Conservation (phyloP, 139 green algal species). For the Chlorella sp. region DNA sequence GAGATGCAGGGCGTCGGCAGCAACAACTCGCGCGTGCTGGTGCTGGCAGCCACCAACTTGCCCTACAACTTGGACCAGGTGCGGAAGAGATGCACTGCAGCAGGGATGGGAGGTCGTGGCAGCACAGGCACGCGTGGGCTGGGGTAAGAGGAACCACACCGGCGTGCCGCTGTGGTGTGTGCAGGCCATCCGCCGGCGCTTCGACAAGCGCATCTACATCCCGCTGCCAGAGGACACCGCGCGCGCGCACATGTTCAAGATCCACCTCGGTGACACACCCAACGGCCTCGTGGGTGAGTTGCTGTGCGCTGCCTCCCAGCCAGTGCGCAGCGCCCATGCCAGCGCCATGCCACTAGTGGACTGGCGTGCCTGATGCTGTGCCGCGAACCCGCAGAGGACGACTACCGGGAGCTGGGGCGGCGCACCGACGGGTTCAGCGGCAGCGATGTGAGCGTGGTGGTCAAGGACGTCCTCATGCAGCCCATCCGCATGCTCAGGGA, state of each 20-base stretch:
- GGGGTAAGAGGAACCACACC: too few species aligned
- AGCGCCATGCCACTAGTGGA: background rate
- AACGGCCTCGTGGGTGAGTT: background rate
- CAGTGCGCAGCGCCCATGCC: background rate
- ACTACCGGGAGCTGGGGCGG: conserved; percentile 75
- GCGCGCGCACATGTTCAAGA: conserved; percentile 92
- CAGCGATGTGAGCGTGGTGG: conserved; percentile 68
- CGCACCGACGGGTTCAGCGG: conserved; percentile 89
- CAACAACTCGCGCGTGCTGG: conserved; percentile 68
- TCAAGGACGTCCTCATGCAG: conserved; percentile 99
- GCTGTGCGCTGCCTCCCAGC: too few species aligned
- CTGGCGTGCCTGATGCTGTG: background rate
- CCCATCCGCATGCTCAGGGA: conserved; percentile 87
- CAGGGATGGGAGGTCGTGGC: background rate
- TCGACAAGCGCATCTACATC: conserved; percentile 99
- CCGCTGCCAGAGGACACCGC: conserved; percentile 87
- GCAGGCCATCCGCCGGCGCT: conserved; percentile 57
- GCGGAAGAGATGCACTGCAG: background rate
- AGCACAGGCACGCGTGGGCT: too few species aligned
- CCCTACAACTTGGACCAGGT: conserved; percentile 93
- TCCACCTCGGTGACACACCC: conserved; percentile 90
- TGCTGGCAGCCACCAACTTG: conserved; percentile 96
- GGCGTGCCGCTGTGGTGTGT: too few species aligned
- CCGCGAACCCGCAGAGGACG: too few species aligned
- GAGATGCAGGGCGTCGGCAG: conserved; percentile 83